Evolutionary conservation across 1,139 yeast genomes (phyloP).

Genomic region (Nakaseomyces sp.): DNA sequence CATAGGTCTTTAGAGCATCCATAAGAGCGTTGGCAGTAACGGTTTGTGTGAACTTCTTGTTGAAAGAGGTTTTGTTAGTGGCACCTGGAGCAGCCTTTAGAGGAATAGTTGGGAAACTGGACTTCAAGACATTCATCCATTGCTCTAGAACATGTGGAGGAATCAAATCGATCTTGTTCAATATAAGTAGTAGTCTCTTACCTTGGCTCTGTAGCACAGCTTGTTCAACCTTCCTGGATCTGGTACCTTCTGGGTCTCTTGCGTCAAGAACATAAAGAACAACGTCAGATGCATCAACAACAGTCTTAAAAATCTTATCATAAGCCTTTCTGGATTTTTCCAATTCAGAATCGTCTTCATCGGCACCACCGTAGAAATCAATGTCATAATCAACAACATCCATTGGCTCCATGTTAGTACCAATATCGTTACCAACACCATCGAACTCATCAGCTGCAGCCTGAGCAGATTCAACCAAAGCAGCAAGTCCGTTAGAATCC

Average conservation of each 20-base stretch:
- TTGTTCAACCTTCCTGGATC: slow-evolving; percentile 86
- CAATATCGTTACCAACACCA: slow-evolving; percentile 21
- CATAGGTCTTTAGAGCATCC: slow-evolving; percentile 77
- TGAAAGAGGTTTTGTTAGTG: slow-evolving; percentile 58
- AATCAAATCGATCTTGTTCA: slow-evolving; percentile 87
- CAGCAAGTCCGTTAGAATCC: slow-evolving; percentile 55
- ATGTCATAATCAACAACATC: slow-evolving; percentile 48
- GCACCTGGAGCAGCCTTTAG: slow-evolving; percentile 59
- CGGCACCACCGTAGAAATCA: slow-evolving; percentile 39
- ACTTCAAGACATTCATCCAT: slow-evolving; percentile 76
- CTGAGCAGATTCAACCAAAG: slow-evolving; percentile 83
- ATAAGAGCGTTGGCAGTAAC: slow-evolving; percentile 68
- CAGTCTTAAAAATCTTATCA: slow-evolving; percentile 75
- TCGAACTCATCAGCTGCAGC: slow-evolving; percentile 69
- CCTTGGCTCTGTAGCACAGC: slow-evolving; percentile 74
- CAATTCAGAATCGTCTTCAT: slow-evolving; percentile 40
- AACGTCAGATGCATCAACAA: slow-evolving; percentile 84
- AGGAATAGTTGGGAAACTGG: slow-evolving; percentile 88
- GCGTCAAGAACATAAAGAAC: slow-evolving; percentile 90
- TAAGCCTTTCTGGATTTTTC: slow-evolving; percentile 90
- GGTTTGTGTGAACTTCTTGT: slow-evolving; percentile 65
- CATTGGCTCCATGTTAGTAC: slow-evolving; percentile 35
- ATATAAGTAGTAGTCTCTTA: slow-evolving; percentile 73
- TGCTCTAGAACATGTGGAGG: slow-evolving; percentile 75
- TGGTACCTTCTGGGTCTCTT: slow-evolving; percentile 92